Conservation (phyloP, 495 filamentous ascomycete genomes). For the Cenococcum geophilum region DNA sequence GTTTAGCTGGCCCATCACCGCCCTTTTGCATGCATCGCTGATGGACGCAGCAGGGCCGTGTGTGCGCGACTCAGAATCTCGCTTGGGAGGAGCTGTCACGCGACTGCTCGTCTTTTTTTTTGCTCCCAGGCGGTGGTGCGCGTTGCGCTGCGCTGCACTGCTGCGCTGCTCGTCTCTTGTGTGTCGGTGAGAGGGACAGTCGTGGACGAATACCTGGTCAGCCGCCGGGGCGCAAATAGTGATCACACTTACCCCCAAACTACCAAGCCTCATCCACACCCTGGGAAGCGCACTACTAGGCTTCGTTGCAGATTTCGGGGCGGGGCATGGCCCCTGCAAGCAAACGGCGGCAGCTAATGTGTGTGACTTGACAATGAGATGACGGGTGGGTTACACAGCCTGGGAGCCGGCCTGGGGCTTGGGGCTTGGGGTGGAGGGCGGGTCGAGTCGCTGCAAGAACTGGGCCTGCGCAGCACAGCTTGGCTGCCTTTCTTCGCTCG, state of each 20-base stretch:
- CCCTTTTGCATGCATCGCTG: not conserved
- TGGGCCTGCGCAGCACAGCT: not conserved
- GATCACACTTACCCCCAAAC: too few relatives aligned
- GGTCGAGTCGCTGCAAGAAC: constrained; percentile 10
- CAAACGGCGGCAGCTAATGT: constrained; percentile 26
- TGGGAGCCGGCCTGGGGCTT: too few relatives aligned
- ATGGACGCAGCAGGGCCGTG: not conserved
- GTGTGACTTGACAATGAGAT: constrained; percentile 16
- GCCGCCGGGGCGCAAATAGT: not conserved
- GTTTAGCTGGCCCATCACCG: not conserved
- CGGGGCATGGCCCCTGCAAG: constrained; percentile 4
- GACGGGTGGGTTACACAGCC: constrained; percentile 28
- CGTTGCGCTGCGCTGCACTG: not conserved
- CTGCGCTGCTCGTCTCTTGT: not conserved
- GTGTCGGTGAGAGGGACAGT: not conserved
- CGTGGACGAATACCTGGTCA: not conserved
- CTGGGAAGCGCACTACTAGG: not conserved
- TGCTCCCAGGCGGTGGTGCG: not conserved
- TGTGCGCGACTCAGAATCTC: constrained; percentile 14
- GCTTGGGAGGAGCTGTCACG: constrained; percentile 17
- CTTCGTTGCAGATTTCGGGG: not conserved
- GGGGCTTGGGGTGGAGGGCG: too few relatives aligned
- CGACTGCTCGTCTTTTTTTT: constrained; percentile 5
- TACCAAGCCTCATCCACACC: not conserved
- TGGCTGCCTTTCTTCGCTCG: not conserved